Percentiles rank a stretch among this genome's conserved stretches.
These are phyloP conservation scores for Houttuynia cordata DNA, from an alignment of 164 flowering plant species.

Conservation along the genomic window DNA sequence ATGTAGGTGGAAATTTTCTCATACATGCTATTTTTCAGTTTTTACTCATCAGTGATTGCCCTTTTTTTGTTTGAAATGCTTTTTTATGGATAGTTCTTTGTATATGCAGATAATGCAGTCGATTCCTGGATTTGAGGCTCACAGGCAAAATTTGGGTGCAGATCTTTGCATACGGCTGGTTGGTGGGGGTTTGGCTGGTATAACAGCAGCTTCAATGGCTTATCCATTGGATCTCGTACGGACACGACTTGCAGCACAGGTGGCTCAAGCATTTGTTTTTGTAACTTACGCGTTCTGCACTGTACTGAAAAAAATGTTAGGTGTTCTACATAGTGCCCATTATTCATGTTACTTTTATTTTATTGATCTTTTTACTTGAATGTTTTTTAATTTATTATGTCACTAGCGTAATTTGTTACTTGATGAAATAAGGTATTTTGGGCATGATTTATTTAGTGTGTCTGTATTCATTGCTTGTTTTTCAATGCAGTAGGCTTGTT, in stretches of 20 bases:
- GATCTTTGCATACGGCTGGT: conserved; percentile 45
- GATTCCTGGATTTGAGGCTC: conserved; percentile 31
- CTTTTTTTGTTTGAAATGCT: neutral
- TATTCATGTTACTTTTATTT: no score
- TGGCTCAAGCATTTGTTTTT: conserved; percentile 10
- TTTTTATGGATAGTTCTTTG: neutral
- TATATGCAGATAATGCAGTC: conserved; percentile 43
- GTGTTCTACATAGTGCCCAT: no score
- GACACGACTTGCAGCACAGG: conserved; percentile 90
- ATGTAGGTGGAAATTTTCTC: conserved; percentile 23
- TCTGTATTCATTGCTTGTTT: no score
- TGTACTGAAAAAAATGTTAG: no score
- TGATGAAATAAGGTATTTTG: no score
- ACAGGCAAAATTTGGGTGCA: conserved; percentile 24
- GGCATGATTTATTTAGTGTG: no score
- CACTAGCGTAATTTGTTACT: no score
- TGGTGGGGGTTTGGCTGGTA: conserved; percentile 76
- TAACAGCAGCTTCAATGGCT: conserved; percentile 72
- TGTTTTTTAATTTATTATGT: no score
- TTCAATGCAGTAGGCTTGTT: no score
- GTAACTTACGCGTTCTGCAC: neutral
- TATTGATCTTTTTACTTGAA: no score
- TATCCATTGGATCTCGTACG: conserved; percentile 85
- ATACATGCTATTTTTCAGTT: neutral
- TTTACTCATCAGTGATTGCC: neutral